Base-by-base conservation (phyloP, 2,329 filamentous ascomycete species). In the Mycosphaerella sp. region DNA sequence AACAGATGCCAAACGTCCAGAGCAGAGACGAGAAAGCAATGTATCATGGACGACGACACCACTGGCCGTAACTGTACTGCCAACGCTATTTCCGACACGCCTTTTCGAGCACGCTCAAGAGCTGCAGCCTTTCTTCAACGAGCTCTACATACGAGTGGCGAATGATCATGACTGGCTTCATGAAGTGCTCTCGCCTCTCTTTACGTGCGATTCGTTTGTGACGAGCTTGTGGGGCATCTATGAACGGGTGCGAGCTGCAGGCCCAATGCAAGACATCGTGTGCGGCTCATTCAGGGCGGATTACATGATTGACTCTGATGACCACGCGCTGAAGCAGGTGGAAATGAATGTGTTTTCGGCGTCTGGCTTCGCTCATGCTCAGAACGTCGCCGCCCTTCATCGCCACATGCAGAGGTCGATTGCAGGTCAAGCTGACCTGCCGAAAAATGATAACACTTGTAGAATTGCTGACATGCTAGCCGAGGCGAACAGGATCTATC, bases 51-150 rank as follows among this genome's bases (percentile, higher is more conserved):
- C 59, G 4, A 61, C 67, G 3, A 62, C 66, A 23, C 66, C 70
- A 2, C 59, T 74, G 9, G 68, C 67, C 5, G 67, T 70, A 21
- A 66, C 64, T 41, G 53, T 73, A 11, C 66, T 69, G 23, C 72
- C 72, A 0, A 69, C 70, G 0, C 54, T 61, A 1, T 73, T 73
- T 48, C 71, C 70, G 3, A 59, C 59, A 21, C 41, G 49, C 2
- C 58, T 56, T 2, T 74, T 73, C 51, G 46, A 70, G 11, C 57
- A 69, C 78, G 72, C 78, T 77, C 23, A 73, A 78, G 54, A 78
- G 72, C 61, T 86, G 72, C 68, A 85, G 80, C 70, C 78, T 73
- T 67, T 82, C 78, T 74, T 77, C 78, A 63, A 79, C 74, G 63
- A 82, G 78, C 65, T 74, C 2, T 75, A 74, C 48, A 62, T 69